Percentiles rank a stretch among this genome's conserved stretches.
These are phyloP conservation scores for Penicillium hordei DNA, from an alignment of 2,329 filamentous ascomycete genomes.

Conservation along the genomic window DNA sequence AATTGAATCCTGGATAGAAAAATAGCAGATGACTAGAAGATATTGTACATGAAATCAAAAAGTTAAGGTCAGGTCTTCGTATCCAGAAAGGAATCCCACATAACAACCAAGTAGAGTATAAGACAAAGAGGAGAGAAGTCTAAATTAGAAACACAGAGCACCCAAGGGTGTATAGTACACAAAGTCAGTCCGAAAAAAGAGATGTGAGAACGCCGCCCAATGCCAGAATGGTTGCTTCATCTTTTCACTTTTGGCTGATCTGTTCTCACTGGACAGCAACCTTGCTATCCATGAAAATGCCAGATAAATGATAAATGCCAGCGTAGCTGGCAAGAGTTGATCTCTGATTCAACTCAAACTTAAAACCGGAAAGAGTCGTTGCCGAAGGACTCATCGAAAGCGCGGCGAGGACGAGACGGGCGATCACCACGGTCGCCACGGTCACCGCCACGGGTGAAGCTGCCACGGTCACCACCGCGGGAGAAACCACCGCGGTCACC, in stretches of 20 bases:
- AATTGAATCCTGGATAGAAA: constrained; percentile 6
- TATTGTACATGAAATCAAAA: constrained; percentile 13
- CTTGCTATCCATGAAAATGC: not conserved
- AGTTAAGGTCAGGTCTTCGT: constrained; percentile 6
- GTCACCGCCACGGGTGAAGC: constrained; percentile 10
- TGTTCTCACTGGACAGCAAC: not conserved
- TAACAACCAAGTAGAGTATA: constrained; percentile 14
- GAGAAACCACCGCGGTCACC: constrained; percentile 1
- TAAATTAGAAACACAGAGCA: constrained; percentile 14
- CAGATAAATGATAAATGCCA: not conserved
- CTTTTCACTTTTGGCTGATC: constrained; percentile 14
- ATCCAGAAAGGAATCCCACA: constrained; percentile 7
- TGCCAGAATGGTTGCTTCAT: constrained; percentile 24
- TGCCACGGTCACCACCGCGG: constrained; percentile 1
- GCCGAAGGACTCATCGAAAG: not conserved
- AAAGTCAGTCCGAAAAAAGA: constrained; percentile 13
- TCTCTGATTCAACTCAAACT: not conserved
- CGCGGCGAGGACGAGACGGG: constrained; percentile 5
- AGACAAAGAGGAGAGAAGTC: constrained; percentile 25
- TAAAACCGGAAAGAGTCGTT: constrained; percentile 13
- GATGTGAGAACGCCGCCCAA: constrained; percentile 29
- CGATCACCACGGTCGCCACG: constrained; percentile 7
- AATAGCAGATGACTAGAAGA: not conserved
- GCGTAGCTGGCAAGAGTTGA: not conserved
- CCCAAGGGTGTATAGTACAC: constrained; percentile 21